phyloP scores from a whole-genome alignment of 192 early-diverging fungal genomes.

The Coemansia sp. region DNA sequence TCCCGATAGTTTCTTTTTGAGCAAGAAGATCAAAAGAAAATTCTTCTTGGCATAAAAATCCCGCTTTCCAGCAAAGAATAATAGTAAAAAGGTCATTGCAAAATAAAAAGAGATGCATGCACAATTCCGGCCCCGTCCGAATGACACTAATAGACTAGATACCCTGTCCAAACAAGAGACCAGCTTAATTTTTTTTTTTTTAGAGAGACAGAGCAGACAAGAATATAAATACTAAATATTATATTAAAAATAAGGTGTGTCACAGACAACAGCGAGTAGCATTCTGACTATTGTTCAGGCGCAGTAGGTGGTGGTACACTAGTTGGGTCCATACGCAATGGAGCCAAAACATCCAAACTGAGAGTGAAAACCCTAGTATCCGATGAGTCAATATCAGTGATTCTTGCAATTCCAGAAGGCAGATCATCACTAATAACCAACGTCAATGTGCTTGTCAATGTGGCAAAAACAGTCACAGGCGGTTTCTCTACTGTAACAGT shows the following conservation, averaged over 20 bases:
- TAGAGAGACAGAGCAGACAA: too few relatives aligned
- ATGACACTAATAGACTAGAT: background rate
- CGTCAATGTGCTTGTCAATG: background rate
- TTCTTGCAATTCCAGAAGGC: background rate
- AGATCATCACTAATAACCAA: background rate
- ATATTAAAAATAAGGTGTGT: too few relatives aligned
- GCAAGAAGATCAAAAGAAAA: background rate
- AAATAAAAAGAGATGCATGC: background rate
- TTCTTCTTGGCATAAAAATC: background rate
- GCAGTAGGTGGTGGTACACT: background rate
- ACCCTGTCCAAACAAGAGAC: too few relatives aligned
- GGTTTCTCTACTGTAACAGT: background rate
- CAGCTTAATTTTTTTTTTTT: too few relatives aligned
- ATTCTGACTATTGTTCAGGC: background rate
- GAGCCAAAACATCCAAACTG: background rate
- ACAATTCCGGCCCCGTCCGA: background rate
- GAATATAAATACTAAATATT: too few relatives aligned
- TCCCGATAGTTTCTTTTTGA: background rate
- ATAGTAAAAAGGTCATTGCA: background rate
- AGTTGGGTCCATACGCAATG: background rate
- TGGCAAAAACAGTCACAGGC: conserved; percentile 1
- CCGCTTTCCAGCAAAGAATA: background rate
- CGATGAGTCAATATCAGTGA: background rate
- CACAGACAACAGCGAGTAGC: too few relatives aligned
- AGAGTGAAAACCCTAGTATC: background rate